Base-by-base conservation (phyloP, 169 alveolate genomes). In the Plasmodium gaboni region DNA sequence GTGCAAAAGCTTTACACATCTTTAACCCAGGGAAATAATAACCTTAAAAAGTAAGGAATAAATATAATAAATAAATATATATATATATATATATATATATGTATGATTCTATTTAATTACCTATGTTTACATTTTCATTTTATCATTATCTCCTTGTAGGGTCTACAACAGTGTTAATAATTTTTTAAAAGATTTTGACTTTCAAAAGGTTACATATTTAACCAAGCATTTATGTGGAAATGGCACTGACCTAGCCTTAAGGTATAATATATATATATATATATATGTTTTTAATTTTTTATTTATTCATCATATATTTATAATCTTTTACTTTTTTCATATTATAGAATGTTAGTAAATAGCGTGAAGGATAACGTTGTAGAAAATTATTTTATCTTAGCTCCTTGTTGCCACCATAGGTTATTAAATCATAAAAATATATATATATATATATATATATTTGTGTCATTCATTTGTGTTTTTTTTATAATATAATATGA, bases 161-260 rank as follows among this genome's bases (percentile, higher is more conserved):
- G 72, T 76, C 3, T 63, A 76, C 53, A 55, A 48, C n/a, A 68
- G 15, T 42, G 65, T 76, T 73, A 50, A 76, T 7, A 17, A 22
- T 12, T 76, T 76, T 55, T 24, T 48, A 2, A 19, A n/a, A 9
- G 48, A 76, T 22, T 61, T 46, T 12, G 50, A 76, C 53, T 76
- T 50, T 42, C 71, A 64, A 24, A 76, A 48, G 26, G 68, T 76
- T 17, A 63, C 68, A 32, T 76, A 63, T 64, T 12, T 76, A 42
- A 76, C 88, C 46, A 76, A 76, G 24, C 88, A 76, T 55, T 64
- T 76, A 61, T 76, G 88, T 64, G 88, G 88, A 15, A 76, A 76
- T 57, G 88, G 88, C 10, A 76, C 68, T 17, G 74, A 76, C 55
- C 26, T 76, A 46, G 88, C 74, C 10, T 24, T 76, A 63, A 51